Evolutionary conservation across 768 basidiomycete genomes (phyloP).

Genomic region (Suillus subluteus): DNA sequence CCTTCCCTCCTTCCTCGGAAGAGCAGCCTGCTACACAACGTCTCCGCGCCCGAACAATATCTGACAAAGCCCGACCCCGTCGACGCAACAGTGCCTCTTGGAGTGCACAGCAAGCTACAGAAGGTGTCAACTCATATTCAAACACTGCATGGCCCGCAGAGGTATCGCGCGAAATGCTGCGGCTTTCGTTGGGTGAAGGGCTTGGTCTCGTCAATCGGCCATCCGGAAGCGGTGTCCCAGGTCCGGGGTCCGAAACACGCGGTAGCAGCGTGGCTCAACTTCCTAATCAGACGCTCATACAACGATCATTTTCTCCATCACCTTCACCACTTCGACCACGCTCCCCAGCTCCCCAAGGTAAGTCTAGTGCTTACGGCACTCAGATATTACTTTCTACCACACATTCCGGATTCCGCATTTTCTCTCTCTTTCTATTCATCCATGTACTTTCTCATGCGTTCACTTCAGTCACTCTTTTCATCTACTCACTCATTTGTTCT

Average conservation of each 20-base stretch:
- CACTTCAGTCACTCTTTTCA: conserved; percentile 1
- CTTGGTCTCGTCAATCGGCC: not conserved
- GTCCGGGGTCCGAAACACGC: conserved; percentile 33
- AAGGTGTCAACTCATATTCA: conserved; percentile 28
- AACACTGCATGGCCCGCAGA: conserved; percentile 59
- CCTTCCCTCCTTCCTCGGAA: conserved; percentile 18
- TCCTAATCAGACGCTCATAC: conserved; percentile 22
- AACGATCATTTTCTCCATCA: conserved; percentile 34
- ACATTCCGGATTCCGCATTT: not conserved
- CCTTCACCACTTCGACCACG: conserved; percentile 28
- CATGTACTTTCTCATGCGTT: not conserved
- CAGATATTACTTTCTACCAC: not conserved
- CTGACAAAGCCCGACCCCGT: conserved; percentile 40
- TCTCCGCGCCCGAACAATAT: conserved; percentile 29
- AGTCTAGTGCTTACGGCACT: conserved; percentile 7
- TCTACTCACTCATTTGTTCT: conserved; percentile 2
- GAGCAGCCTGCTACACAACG: conserved; percentile 16
- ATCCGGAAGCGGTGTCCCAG: conserved; percentile 4
- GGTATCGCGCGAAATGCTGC: conserved; percentile 58
- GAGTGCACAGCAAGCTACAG: conserved; percentile 51
- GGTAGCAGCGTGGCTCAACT: conserved; percentile 19
- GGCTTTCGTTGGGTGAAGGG: conserved; percentile 46
- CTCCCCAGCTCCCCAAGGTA: conserved; percentile 18
- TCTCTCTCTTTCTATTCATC: not conserved
- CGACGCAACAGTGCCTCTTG: conserved; percentile 63